A percentile compares a stretch with the other conserved stretches of the same genome.
Evolutionary conservation across 2,329 filamentous ascomycete species (phyloP).

Genomic region (Xylaria sp.): DNA sequence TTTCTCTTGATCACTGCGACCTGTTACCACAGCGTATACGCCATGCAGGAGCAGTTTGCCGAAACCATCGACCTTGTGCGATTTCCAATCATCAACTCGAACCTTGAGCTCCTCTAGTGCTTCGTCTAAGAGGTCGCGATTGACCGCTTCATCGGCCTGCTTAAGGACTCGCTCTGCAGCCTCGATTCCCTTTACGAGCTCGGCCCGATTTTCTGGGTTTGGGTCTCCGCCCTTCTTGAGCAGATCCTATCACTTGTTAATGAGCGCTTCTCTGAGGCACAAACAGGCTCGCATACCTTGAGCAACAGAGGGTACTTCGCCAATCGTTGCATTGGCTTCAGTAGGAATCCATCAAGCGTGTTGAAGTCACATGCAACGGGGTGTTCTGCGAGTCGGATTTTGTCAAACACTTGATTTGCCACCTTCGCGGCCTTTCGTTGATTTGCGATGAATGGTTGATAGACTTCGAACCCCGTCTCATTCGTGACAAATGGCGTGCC

Average conservation of each 20-base stretch:
- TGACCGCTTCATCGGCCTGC: slow-evolving; percentile 90
- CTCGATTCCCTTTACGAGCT: slow-evolving; percentile 80
- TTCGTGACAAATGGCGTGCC: slow-evolving; percentile 88
- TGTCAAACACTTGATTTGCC: slow-evolving; percentile 87
- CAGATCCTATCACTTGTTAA: slow-evolving; percentile 72
- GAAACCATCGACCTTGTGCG: slow-evolving; percentile 88
- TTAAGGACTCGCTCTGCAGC: slow-evolving; percentile 83
- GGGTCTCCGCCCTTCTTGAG: slow-evolving; percentile 79
- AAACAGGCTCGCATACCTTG: slow-evolving; percentile 64
- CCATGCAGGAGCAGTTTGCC: slow-evolving; percentile 89
- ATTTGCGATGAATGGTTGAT: slow-evolving; percentile 97
- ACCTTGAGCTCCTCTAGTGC: slow-evolving; percentile 82
- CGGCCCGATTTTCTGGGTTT: slow-evolving; percentile 69
- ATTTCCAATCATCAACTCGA: slow-evolving; percentile 97
- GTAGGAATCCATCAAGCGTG: slow-evolving; percentile 87
- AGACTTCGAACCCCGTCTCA: slow-evolving; percentile 89
- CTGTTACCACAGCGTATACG: slow-evolving; percentile 90
- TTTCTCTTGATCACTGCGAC: slow-evolving; percentile 88
- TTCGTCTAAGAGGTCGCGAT: slow-evolving; percentile 84
- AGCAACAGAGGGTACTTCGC: slow-evolving; percentile 94
- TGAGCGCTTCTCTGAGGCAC: not conserved
- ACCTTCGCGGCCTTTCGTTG: slow-evolving; percentile 88
- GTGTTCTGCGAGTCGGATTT: slow-evolving; percentile 79
- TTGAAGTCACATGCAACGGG: slow-evolving; percentile 88
- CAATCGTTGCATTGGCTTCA: slow-evolving; percentile 96